A percentile compares a stretch with the other conserved stretches of the same genome.
These are phyloP conservation scores for Agaricus sinodeliciosus DNA, from an alignment of 768 basidiomycete species.

Conservation along the genomic window DNA sequence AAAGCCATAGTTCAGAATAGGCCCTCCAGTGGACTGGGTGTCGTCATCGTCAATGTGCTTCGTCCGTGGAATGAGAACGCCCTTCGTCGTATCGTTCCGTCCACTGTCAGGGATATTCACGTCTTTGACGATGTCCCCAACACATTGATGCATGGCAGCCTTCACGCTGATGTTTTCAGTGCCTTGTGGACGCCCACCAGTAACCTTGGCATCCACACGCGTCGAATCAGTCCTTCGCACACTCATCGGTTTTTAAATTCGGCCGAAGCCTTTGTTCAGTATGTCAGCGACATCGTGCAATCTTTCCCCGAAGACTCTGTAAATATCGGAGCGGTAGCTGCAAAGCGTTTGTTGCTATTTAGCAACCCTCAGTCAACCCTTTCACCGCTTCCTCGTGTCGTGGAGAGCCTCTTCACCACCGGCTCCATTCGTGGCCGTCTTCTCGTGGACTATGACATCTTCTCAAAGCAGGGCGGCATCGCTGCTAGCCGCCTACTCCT, in stretches of 20 bases:
- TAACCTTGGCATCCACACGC: constrained; percentile 40
- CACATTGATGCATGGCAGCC: constrained; percentile 49
- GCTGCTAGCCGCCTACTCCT: constrained; percentile 66
- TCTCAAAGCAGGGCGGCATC: constrained; percentile 68
- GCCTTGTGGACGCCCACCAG: constrained; percentile 37
- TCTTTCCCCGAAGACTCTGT: constrained; percentile 6
- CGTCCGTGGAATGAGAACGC: constrained; percentile 74
- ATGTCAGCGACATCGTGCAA: constrained; percentile 28
- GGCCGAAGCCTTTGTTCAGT: constrained; percentile 36
- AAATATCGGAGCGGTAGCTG: constrained; percentile 23
- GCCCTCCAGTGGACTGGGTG: constrained; percentile 45
- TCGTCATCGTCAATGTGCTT: constrained; percentile 70
- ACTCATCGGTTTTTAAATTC: constrained; percentile 44
- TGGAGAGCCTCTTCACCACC: constrained; percentile 53
- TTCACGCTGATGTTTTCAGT: constrained; percentile 70
- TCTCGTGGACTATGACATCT: constrained; percentile 65
- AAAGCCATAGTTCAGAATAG: constrained; percentile 37
- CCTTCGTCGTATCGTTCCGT: constrained; percentile 55
- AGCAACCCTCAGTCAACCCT: constrained; percentile 51
- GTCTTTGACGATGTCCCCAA: constrained; percentile 77
- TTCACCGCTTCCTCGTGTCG: constrained; percentile 45
- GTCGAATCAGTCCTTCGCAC: constrained; percentile 52
- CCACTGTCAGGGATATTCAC: constrained; percentile 50
- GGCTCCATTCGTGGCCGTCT: constrained; percentile 51
- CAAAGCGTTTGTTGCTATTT: constrained; percentile 63